Evolutionary conservation across 2,329 filamentous ascomycete genomes (phyloP).

Genomic region (Beauveria caledonica): DNA sequence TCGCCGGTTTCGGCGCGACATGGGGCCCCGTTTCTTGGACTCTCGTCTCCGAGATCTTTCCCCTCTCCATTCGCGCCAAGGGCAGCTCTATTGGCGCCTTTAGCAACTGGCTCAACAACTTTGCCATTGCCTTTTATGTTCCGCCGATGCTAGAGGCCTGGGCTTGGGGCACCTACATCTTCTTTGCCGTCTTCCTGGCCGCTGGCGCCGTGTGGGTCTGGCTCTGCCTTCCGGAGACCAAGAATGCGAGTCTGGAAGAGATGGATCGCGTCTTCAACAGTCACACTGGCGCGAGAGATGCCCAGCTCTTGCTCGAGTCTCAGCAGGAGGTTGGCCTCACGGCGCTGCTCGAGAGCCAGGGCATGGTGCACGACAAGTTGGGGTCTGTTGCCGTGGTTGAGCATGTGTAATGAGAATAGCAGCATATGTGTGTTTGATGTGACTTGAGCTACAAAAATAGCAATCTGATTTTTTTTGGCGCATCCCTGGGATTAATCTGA

Average conservation of each 20-base stretch:
- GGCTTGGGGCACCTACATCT: slow-evolving; percentile 45
- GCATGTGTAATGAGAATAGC: neutral
- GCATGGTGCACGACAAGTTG: slow-evolving; percentile 4
- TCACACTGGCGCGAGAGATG: slow-evolving; percentile 23
- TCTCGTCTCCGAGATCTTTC: slow-evolving; percentile 39
- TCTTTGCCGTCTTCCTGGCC: slow-evolving; percentile 45
- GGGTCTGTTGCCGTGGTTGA: neutral
- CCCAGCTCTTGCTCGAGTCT: slow-evolving; percentile 17
- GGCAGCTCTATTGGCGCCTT: slow-evolving; percentile 34
- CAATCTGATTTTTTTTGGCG: no score
- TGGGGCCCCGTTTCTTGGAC: slow-evolving; percentile 41
- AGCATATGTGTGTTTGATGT: neutral
- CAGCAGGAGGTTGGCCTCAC: slow-evolving; percentile 19
- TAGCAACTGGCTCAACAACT: slow-evolving; percentile 38
- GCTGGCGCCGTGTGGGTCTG: slow-evolving; percentile 39
- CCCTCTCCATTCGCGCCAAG: slow-evolving; percentile 35
- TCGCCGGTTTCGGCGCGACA: slow-evolving; percentile 37
- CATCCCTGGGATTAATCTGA: no score
- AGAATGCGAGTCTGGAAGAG: slow-evolving; percentile 43
- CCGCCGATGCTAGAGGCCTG: slow-evolving; percentile 30
- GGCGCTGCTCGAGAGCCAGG: neutral
- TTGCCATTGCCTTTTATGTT: slow-evolving; percentile 37
- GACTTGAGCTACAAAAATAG: no score
- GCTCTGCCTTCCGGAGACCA: slow-evolving; percentile 47
- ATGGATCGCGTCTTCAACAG: slow-evolving; percentile 44